A percentile compares a stretch with the other conserved stretches of the same genome.
Conservation (phyloP, 139 green algal species). For the Ettlia oleoabundans region DNA sequence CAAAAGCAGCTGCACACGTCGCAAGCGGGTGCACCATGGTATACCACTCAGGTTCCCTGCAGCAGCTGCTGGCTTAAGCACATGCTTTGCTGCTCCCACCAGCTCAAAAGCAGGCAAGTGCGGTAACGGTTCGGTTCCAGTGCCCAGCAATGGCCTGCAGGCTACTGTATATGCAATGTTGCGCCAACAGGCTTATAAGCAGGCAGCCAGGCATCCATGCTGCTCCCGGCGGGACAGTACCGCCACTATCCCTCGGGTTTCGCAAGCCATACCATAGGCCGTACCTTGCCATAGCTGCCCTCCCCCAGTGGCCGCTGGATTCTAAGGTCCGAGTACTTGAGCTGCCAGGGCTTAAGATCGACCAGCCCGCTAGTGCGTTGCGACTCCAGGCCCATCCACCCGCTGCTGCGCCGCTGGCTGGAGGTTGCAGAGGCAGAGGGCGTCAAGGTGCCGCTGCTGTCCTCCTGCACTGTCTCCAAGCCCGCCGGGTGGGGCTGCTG, state of each 20-base stretch:
- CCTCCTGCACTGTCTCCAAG: neutral
- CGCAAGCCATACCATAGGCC: neutral
- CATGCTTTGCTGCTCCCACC: too few relatives aligned
- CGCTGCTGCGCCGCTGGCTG: neutral
- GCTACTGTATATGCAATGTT: too few relatives aligned
- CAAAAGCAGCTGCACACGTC: too few relatives aligned
- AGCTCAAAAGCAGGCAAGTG: neutral
- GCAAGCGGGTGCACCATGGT: too few relatives aligned
- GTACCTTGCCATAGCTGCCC: slow-evolving; percentile 11
- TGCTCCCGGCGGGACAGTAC: too few relatives aligned
- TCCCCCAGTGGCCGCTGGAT: slow-evolving; percentile 11
- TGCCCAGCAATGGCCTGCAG: neutral
- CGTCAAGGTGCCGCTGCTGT: neutral
- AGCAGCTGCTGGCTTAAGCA: too few relatives aligned
- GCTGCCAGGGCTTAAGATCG: slow-evolving; percentile 4
- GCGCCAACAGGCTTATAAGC: too few relatives aligned
- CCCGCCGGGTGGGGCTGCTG: too few relatives aligned
- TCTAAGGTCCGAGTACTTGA: neutral
- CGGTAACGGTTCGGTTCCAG: too few relatives aligned
- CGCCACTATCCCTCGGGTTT: neutral
- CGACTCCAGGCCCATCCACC: neutral
- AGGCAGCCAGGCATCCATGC: too few relatives aligned
- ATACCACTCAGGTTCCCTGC: too few relatives aligned
- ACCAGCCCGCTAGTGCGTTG: neutral
- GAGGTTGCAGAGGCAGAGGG: neutral